A percentile compares a stretch with the other conserved stretches of the same genome.
Conservation (phyloP, 129 eudicot genomes). For the Arctium lappa region DNA sequence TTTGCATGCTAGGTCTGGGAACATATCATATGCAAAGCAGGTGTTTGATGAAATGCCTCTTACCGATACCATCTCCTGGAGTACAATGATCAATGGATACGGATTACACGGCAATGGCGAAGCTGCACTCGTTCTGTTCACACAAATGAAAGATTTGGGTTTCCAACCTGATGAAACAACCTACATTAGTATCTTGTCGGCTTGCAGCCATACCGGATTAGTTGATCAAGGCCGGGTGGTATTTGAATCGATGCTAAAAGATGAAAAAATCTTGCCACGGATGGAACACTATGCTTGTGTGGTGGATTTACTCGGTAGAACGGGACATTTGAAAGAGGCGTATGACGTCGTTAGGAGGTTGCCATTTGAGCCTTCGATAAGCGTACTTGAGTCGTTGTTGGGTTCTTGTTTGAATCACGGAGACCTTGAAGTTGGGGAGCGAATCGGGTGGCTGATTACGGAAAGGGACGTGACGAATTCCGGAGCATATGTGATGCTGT, state of each 20-base stretch:
- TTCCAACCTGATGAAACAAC: constrained; percentile 46
- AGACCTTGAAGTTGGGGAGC: constrained; percentile 41
- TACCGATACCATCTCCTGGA: constrained; percentile 57
- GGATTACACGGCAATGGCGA: constrained; percentile 49
- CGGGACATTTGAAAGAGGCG: constrained; percentile 52
- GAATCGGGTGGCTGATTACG: constrained; percentile 35
- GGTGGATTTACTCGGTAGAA: constrained; percentile 53
- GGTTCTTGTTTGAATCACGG: constrained; percentile 48
- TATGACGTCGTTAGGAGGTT: constrained; percentile 33
- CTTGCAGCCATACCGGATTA: constrained; percentile 55
- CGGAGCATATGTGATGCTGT: constrained; percentile 41
- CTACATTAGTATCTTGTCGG: constrained; percentile 49
- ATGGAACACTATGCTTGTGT: constrained; percentile 54
- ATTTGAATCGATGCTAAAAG: constrained; percentile 38
- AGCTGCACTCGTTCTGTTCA: constrained; percentile 39
- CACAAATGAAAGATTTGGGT: constrained; percentile 37
- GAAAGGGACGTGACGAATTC: constrained; percentile 30
- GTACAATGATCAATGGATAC: constrained; percentile 46
- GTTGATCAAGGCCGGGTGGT: constrained; percentile 34
- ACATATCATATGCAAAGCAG: constrained; percentile 32
- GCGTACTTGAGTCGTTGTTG: constrained; percentile 43
- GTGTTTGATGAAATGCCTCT: constrained; percentile 31
- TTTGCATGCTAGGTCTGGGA: constrained; percentile 49
- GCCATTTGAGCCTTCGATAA: constrained; percentile 19
- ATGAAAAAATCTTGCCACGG: constrained; percentile 26